These are phyloP conservation scores for Lipomyces yamadae DNA, from an alignment of 805 yeast genomes.

Conservation along the genomic window DNA sequence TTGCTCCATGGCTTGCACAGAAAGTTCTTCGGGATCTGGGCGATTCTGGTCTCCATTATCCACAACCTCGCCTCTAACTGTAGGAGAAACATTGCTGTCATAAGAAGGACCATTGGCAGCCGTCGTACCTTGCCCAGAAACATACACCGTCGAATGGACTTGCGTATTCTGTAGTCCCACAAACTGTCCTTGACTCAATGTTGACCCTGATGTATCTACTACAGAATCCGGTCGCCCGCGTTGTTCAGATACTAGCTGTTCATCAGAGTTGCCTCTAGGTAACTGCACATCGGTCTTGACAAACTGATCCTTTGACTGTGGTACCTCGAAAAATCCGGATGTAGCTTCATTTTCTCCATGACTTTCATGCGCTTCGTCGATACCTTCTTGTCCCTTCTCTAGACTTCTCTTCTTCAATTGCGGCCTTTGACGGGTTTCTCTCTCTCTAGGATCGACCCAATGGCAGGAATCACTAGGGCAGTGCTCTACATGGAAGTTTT, in stretches of 20 bases:
- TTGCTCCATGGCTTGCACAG: background rate
- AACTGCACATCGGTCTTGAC: background rate
- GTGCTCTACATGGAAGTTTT: slow-evolving; percentile 46
- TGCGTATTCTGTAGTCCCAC: background rate
- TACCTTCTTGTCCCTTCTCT: slow-evolving; percentile 13
- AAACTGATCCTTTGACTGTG: background rate
- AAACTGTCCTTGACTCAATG: background rate
- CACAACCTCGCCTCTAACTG: background rate
- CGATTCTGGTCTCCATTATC: background rate
- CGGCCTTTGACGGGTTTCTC: background rate
- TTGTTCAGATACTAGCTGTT: background rate
- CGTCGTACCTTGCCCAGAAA: background rate
- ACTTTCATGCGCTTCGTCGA: background rate
- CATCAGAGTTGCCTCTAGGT: background rate
- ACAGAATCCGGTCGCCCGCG: background rate
- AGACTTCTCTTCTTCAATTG: slow-evolving; percentile 5
- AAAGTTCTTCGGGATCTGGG: background rate
- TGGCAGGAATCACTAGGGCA: slow-evolving; percentile 29
- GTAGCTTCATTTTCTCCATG: background rate
- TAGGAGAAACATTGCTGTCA: background rate
- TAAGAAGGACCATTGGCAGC: background rate
- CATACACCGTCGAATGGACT: background rate
- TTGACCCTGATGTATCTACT: background rate
- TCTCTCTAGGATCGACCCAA: slow-evolving; percentile 14
- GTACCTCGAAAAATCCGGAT: background rate